phyloP scores from a whole-genome alignment of 139 green algal species.

The Chlamydomonas sphaeroides region DNA sequence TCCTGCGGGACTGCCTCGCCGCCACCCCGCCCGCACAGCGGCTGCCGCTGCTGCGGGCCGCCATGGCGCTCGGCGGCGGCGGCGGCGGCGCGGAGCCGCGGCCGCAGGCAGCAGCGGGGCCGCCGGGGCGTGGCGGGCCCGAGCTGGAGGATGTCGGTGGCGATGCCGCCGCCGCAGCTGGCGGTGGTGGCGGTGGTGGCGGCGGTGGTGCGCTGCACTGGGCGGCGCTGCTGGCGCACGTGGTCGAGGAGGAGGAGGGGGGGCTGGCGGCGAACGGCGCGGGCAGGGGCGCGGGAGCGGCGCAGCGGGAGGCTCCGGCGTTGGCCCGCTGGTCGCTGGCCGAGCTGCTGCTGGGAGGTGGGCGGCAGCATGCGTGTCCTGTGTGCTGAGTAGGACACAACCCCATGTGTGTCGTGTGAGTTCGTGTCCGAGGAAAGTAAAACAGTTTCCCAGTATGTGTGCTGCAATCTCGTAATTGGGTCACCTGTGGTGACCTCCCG shows the following conservation, averaged over 20 bases:
- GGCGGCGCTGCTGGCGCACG: slow-evolving; percentile 26
- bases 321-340: not conserved
- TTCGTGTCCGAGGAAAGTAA: no score
- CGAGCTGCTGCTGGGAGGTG: not conserved
- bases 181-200: not conserved
- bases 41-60: slow-evolving; percentile 13
- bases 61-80: not conserved
- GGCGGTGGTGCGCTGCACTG: not conserved
- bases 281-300: not conserved
- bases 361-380: no score
- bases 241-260: slow-evolving; percentile 14
- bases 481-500: not conserved
- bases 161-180: not conserved
- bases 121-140: not conserved
- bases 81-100: not conserved
- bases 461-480: not conserved
- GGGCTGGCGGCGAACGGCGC: no score
- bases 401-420: no score
- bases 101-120: not conserved
- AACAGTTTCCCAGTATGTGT: no score
- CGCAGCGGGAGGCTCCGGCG: not conserved
- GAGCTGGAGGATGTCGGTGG: not conserved
- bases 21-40: not conserved
- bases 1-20: not conserved
- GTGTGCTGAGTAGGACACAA: no score